These are phyloP conservation scores for Podospora didyma DNA, from an alignment of 495 filamentous ascomycete genomes.

Conservation along the genomic window DNA sequence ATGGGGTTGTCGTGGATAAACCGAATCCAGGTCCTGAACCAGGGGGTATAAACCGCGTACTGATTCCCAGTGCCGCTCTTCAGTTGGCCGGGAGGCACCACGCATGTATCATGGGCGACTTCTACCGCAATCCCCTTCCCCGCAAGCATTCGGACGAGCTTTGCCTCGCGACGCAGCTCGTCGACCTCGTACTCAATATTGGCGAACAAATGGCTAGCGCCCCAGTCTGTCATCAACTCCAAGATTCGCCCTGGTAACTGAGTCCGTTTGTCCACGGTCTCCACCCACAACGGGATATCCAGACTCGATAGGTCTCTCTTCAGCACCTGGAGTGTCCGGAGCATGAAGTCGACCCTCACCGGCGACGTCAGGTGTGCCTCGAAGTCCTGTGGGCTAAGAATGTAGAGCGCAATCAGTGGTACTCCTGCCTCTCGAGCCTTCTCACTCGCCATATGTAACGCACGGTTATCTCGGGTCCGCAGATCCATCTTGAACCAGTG, in stretches of 20 bases:
- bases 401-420: slow-evolving; percentile 71
- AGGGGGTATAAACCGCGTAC: slow-evolving; percentile 81
- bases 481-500: slow-evolving; percentile 93
- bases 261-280: slow-evolving; percentile 63
- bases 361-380: slow-evolving; percentile 75
- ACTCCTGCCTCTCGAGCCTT: slow-evolving; percentile 60
- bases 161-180: slow-evolving; percentile 68
- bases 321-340: slow-evolving; percentile 63
- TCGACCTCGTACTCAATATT: slow-evolving; percentile 80
- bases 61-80: slow-evolving; percentile 63
- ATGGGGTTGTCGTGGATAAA: slow-evolving; percentile 66
- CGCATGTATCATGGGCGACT: slow-evolving; percentile 72
- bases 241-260: slow-evolving; percentile 61
- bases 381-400: slow-evolving; percentile 82
- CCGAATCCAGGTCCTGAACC: slow-evolving; percentile 72
- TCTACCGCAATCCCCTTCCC: slow-evolving; percentile 60
- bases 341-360: slow-evolving; percentile 72
- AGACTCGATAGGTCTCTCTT: slow-evolving; percentile 62
- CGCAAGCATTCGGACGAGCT: slow-evolving; percentile 55
- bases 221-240: slow-evolving; percentile 67
- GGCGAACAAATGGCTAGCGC: slow-evolving; percentile 65
- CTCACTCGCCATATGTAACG: slow-evolving; percentile 61
- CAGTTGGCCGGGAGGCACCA: slow-evolving; percentile 70
- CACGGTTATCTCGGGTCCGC: slow-evolving; percentile 69
- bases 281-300: slow-evolving; percentile 76